Evolutionary conservation across 352 stramenopile genomes (phyloP).

Genomic region (Sclerospora graminicola): DNA sequence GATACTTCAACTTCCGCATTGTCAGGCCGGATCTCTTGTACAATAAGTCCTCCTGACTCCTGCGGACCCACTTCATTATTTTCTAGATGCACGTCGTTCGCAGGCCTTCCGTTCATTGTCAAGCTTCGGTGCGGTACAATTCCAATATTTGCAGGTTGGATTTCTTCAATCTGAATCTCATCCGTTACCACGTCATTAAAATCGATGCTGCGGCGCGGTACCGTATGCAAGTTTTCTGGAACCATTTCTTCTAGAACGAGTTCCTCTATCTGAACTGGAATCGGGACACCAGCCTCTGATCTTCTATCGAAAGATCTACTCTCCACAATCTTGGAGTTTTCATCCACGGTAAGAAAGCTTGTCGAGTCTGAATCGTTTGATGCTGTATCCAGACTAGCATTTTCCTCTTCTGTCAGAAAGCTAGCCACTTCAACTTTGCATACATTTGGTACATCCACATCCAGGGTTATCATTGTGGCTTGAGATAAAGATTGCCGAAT

Average conservation of each 20-base stretch:
- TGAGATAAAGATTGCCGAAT: conserved; percentile 15
- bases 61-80: too few relatives aligned
- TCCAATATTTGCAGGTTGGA: not conserved
- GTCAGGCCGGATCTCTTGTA: conserved; percentile 13
- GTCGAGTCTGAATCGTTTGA: conserved; percentile 28
- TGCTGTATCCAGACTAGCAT: conserved; percentile 18
- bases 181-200: conserved; percentile 13
- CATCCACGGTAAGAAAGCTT: conserved; percentile 31
- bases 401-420: conserved; percentile 38
- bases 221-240: conserved; percentile 19
- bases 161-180: conserved; percentile 20
- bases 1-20: conserved; percentile 24
- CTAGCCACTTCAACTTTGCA: conserved; percentile 38
- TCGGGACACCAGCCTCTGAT: not conserved
- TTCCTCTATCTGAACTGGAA: conserved; percentile 30
- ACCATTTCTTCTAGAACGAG: conserved; percentile 44
- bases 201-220: conserved; percentile 18
- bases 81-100: not conserved
- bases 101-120: not conserved
- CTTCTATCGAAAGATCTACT: conserved; percentile 18
- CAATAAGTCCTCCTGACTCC: conserved; percentile 5
- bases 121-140: conserved; percentile 5
- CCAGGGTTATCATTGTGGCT: conserved; percentile 15
- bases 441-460: conserved; percentile 19
- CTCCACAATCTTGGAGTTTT: conserved; percentile 35